Evolutionary conservation across 2,329 filamentous ascomycete genomes (phyloP), one percentile per base, ranked within the genome.

Genomic region (Fusarium sp.): DNA sequence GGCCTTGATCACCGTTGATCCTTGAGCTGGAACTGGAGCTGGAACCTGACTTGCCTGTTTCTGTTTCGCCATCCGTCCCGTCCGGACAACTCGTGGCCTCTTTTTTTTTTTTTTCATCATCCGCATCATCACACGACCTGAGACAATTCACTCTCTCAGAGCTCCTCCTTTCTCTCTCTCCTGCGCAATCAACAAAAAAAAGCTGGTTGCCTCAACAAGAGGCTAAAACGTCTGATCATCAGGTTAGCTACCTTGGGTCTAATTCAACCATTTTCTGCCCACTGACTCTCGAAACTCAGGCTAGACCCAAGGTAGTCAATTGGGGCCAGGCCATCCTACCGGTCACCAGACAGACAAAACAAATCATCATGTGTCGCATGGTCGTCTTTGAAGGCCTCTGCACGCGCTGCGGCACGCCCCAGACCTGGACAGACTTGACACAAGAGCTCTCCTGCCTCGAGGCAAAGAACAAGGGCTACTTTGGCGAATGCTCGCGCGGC

Each of bases 401-500:
- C 78, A 83, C 84, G 40, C 80, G 79, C 56, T 87, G 86, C 76
- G 80, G 77, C 44, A 78, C 81, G 7, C 73, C 68, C 51, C 82
- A 85, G 62, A 83, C 80, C 17, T 85, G 86, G 85, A 78, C 82
- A 29, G 84, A 87, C 10, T 80, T 87, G 22, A 79, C 82, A 14
- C 85, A 87, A 74, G 79, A 85, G 71, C 80, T 87, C 4, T 85
- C 83, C 9, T 87, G 86, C 64, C 83, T 87, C 58, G 82, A 86
- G 69, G 85, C 86, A 40, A 87, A 87, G 74, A 87, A 87, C 78
- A 81, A 80, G 24, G 85, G 83, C 56, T 73, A 72, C 12, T 87
- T 87, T 62, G 86, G 86, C 44, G 77, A 82, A 55, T 87, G 86
- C 76, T 72, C 76, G 42, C 75, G 77, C 27, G 86, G 86, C 35